Evolutionary conservation across 1,284 basidiomycete genomes (phyloP).

Genomic region (Austroboletus novae-zelandiae): DNA sequence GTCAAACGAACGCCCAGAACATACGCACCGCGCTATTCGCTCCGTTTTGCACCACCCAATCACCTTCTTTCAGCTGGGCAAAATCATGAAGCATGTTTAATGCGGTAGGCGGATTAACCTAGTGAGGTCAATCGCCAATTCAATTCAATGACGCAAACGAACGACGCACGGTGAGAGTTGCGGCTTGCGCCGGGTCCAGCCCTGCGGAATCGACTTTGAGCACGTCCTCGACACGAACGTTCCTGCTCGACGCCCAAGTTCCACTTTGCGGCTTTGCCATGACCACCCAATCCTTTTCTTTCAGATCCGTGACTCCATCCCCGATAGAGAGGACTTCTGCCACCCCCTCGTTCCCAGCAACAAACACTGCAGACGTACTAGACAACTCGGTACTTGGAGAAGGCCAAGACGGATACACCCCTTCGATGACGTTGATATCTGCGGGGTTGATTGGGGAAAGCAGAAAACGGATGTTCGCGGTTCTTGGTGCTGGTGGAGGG

Average conservation of each 20-base stretch:
- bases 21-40: constrained; percentile 73
- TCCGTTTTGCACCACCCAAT: constrained; percentile 83
- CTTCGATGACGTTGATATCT: constrained; percentile 80
- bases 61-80: constrained; percentile 56
- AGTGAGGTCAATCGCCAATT: background rate
- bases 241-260: constrained; percentile 71
- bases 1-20: background rate
- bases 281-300: constrained; percentile 71
- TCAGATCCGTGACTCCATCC: constrained; percentile 46
- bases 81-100: constrained; percentile 79
- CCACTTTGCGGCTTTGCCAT: constrained; percentile 68
- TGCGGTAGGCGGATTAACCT: constrained; percentile 84
- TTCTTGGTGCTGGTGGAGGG: constrained; percentile 49
- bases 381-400: constrained; percentile 38
- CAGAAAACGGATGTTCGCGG: constrained; percentile 66
- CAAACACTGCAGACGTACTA: constrained; percentile 44
- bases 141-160: background rate
- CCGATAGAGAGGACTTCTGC: constrained; percentile 66
- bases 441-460: constrained; percentile 81
- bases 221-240: constrained; percentile 54
- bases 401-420: constrained; percentile 75
- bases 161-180: constrained; percentile 60
- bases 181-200: constrained; percentile 62
- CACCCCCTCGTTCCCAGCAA: constrained; percentile 80
- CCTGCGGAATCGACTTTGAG: constrained; percentile 53